Conservation (phyloP, 1,284 basidiomycete species). For the Ceratobasidium sp. region DNA sequence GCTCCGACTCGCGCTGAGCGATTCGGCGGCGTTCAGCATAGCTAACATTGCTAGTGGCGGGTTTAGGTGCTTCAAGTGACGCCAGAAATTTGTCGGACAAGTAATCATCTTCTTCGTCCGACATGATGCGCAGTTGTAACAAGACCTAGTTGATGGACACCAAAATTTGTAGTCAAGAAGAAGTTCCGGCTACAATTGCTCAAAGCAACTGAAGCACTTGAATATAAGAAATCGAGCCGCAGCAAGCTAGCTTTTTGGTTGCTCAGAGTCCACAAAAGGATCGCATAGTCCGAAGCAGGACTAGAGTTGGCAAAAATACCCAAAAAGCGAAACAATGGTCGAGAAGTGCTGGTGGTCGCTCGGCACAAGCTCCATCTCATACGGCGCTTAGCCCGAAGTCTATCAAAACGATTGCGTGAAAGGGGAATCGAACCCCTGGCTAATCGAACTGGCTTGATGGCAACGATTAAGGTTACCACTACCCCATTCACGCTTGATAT, state of each 20-base stretch:
- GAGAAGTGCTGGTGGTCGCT: too few species aligned
- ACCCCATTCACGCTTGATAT: conserved; percentile 46
- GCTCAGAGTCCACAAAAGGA: background rate
- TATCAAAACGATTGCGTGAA: conserved; percentile 42
- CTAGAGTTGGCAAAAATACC: background rate
- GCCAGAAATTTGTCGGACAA: conserved; percentile 84
- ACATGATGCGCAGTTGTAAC: conserved; percentile 28
- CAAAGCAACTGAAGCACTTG: background rate
- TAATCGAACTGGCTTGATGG: conserved; percentile 40
- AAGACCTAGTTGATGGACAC: background rate
- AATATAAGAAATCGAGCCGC: background rate
- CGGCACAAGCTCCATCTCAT: too few species aligned
- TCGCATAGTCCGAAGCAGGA: background rate
- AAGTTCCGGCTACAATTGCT: background rate
- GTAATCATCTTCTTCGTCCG: conserved; percentile 80
- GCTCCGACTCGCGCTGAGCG: conserved; percentile 66
- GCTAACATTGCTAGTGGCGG: conserved; percentile 34
- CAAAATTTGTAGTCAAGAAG: too few species aligned
- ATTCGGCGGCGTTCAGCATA: conserved; percentile 78
- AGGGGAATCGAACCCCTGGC: conserved; percentile 48
- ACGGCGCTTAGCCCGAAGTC: too few species aligned
- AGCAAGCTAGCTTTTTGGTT: background rate
- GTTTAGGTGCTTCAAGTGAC: conserved; percentile 30
- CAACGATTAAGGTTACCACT: background rate
- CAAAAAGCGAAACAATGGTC: too few species aligned